phyloP scores from a whole-genome alignment of 805 yeast genomes.

The Wickerhamomyces hampshirensis region DNA sequence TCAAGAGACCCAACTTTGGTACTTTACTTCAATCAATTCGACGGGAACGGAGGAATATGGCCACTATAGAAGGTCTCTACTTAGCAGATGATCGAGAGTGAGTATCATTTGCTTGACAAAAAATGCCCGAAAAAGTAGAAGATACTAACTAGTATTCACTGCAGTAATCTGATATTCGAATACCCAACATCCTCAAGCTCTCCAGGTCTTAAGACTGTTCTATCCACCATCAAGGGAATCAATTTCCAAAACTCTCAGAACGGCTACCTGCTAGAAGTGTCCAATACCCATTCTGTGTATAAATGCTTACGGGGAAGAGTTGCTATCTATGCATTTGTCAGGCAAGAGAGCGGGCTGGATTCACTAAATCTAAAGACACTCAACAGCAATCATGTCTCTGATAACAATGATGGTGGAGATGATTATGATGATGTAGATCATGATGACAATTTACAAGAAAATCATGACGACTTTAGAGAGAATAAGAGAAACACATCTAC shows the following conservation, averaged over 20 bases:
- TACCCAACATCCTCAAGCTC: constrained; percentile 31
- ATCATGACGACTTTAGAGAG: constrained; percentile 5
- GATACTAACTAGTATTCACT: neutral
- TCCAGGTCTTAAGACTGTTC: constrained; percentile 28
- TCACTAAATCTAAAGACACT: constrained; percentile 15
- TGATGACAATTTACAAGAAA: constrained; percentile 1
- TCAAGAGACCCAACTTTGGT: too few relatives aligned
- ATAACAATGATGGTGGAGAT: constrained; percentile 7
- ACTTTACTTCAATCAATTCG: too few relatives aligned
- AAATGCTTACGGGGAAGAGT: constrained; percentile 13
- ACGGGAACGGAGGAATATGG: constrained; percentile 23
- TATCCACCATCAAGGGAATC: constrained; percentile 19
- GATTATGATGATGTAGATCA: constrained; percentile 1
- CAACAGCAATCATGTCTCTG: constrained; percentile 6
- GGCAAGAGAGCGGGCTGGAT: constrained; percentile 6
- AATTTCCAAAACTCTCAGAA: constrained; percentile 17
- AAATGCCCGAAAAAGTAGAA: too few relatives aligned
- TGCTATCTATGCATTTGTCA: constrained; percentile 16
- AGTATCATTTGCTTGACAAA: too few relatives aligned
- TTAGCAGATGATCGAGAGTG: constrained; percentile 37
- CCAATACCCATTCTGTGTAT: constrained; percentile 16
- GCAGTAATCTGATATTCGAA: constrained; percentile 33
- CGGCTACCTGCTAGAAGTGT: constrained; percentile 17
- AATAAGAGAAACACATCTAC: constrained; percentile 12
- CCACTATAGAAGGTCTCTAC: constrained; percentile 34